phyloP scores from a whole-genome alignment of 371 early-diverging fungal genomes.

The Mortierella sp. region DNA sequence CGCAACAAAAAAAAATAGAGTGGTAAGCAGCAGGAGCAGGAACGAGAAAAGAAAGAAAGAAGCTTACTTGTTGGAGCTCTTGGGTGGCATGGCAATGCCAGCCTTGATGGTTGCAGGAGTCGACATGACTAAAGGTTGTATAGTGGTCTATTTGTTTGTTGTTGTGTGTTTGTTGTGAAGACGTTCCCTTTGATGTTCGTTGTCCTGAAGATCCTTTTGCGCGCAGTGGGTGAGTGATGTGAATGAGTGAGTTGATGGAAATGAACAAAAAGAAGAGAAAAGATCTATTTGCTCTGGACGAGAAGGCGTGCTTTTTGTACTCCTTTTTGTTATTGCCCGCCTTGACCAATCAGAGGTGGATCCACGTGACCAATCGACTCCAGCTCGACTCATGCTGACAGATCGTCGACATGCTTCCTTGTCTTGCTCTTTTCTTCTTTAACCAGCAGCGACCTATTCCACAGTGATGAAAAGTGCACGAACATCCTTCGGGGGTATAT shows the following conservation, averaged over 20 bases:
- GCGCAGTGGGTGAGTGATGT: background rate
- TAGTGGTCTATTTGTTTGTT: background rate
- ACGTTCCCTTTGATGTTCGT: background rate
- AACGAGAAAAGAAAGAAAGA: background rate
- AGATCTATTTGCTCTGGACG: background rate
- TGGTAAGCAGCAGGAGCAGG: background rate
- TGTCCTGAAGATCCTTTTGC: background rate
- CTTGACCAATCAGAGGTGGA: background rate
- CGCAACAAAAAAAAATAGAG: background rate
- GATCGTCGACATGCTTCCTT: background rate
- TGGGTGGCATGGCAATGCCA: constrained; percentile 56
- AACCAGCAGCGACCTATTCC: background rate
- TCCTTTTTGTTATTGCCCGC: constrained; percentile 1
- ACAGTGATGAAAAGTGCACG: background rate
- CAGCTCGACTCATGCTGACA: constrained; percentile 6
- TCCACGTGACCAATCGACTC: background rate
- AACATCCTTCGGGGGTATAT: background rate
- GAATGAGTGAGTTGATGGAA: background rate
- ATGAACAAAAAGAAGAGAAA: constrained; percentile 11
- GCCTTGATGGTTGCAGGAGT: constrained; percentile 54
- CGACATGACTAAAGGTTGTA: constrained; percentile 32
- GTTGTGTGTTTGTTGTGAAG: background rate
- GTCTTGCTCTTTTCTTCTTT: background rate
- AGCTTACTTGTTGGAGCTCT: constrained; percentile 50
- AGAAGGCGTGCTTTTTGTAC: constrained; percentile 17